Evolutionary conservation across 148 eudicot genomes (phyloP).

Genomic region (Cornus kousa): DNA sequence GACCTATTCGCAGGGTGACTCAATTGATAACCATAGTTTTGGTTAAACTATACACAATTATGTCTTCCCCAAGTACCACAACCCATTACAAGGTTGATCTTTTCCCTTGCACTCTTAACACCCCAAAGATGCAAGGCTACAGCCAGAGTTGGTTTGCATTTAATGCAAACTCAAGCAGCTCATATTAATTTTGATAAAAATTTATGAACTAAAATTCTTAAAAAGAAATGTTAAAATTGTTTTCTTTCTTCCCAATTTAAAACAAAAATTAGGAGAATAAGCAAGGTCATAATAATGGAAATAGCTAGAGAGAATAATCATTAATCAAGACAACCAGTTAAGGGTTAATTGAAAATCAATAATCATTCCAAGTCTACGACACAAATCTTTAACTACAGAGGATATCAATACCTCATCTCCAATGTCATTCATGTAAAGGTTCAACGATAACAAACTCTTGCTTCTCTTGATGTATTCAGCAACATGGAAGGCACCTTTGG

Average conservation of each 20-base stretch:
- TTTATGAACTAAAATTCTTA: too few relatives aligned
- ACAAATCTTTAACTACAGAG: background rate
- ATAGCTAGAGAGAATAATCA: background rate
- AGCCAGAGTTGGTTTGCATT: too few relatives aligned
- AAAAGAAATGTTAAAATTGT: too few relatives aligned
- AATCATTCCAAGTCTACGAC: background rate
- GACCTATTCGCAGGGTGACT: too few relatives aligned
- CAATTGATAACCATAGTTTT: too few relatives aligned
- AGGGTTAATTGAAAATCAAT: background rate
- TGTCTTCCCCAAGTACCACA: too few relatives aligned
- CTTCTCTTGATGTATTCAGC: constrained; percentile 77
- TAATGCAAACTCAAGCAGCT: too few relatives aligned
- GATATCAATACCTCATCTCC: constrained; percentile 73
- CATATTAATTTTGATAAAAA: too few relatives aligned
- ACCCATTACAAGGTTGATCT: too few relatives aligned
- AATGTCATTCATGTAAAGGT: constrained; percentile 85
- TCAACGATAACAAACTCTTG: constrained; percentile 71
- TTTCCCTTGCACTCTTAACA: too few relatives aligned
- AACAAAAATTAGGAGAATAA: background rate
- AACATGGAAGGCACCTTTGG: constrained; percentile 74
- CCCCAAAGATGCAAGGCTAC: too few relatives aligned
- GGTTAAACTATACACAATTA: too few relatives aligned
- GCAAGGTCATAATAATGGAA: background rate
- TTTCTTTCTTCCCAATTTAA: background rate
- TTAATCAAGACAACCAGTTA: background rate